Evolutionary conservation across 768 basidiomycete species (phyloP), one percentile per base, ranked within the genome.

Genomic region (Phanerochaete sordida): DNA sequence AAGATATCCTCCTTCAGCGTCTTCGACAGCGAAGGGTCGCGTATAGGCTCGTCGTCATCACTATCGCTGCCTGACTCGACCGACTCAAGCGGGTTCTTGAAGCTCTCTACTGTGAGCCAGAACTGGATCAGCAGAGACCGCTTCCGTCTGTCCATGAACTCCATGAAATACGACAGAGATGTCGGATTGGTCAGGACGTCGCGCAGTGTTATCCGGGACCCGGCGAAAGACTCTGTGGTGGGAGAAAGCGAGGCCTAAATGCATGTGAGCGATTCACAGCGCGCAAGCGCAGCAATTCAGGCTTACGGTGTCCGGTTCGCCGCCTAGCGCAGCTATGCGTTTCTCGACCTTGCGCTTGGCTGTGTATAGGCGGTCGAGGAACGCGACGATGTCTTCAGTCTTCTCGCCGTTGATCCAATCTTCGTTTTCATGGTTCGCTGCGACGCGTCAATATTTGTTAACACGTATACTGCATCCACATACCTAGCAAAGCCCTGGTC

Each of bases 81-180:
- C 2, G 85, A 83, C 72, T 97, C 95, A 27, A 99, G 75, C 0
- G 97, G 97, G 65, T 96, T 93, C 75, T 98, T 98, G 81, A 98
- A 96, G 59, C 93, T 93, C 75, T 99, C 95, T 2, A 98, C 92
- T 0, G 94, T 93, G 1, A 98, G 78, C 96, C 96, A 98, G 74
- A 98, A 99, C 64, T 98, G 96, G 2, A 97, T 93, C 11, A 93
- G 84, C 13, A 92, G 69, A 13, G 95, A 91, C 30, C 90, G 85
- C 61, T 86, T 81, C 8, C 90, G 84, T 15, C 97, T 84, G 65
- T 98, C 97, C 93, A 98, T 95, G 67, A 93, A 97, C 76, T 99
- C 97, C 88, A 98, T 95, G 75, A 96, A 92, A 71, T 97, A 96
- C 1, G 92, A 93, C 2, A 98, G 81, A 0, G 94, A 93, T 37